Evolutionary conservation across 1,284 basidiomycete species (phyloP).

Genomic region (Puccinia polysora): DNA sequence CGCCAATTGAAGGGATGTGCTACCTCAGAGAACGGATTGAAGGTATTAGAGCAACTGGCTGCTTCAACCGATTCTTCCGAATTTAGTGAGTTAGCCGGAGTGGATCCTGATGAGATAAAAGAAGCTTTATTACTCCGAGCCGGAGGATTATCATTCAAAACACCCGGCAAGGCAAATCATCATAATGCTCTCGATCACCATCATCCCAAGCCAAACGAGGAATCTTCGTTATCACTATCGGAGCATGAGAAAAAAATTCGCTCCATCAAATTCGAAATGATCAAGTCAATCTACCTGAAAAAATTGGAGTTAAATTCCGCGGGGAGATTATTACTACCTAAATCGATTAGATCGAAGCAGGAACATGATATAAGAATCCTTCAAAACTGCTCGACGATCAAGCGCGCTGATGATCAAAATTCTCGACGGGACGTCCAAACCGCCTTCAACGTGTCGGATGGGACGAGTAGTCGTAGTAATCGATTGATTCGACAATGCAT

Average conservation of each 20-base stretch:
- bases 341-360: conserved; percentile 26
- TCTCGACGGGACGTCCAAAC: neutral
- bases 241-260: conserved; percentile 35
- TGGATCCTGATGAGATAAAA: conserved; percentile 25
- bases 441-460: neutral
- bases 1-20: conserved; percentile 40
- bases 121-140: conserved; percentile 32
- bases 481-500: conserved; percentile 31
- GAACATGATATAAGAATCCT: conserved; percentile 32
- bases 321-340: conserved; percentile 28
- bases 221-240: neutral
- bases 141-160: conserved; percentile 35
- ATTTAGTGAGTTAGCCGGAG: neutral
- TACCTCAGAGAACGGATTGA: conserved; percentile 25
- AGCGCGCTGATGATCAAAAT: neutral
- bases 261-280: conserved; percentile 40
- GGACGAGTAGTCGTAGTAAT: conserved; percentile 12
- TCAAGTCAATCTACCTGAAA: conserved; percentile 40
- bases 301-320: conserved; percentile 35
- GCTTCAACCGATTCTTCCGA: conserved; percentile 5
- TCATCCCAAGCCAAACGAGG: neutral
- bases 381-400: neutral
- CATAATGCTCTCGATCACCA: neutral
- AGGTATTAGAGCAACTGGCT: conserved; percentile 17
- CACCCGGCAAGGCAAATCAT: neutral